Evolutionary conservation across 2,329 filamentous ascomycete genomes (phyloP).

Genomic region (Penicillium nordicum): DNA sequence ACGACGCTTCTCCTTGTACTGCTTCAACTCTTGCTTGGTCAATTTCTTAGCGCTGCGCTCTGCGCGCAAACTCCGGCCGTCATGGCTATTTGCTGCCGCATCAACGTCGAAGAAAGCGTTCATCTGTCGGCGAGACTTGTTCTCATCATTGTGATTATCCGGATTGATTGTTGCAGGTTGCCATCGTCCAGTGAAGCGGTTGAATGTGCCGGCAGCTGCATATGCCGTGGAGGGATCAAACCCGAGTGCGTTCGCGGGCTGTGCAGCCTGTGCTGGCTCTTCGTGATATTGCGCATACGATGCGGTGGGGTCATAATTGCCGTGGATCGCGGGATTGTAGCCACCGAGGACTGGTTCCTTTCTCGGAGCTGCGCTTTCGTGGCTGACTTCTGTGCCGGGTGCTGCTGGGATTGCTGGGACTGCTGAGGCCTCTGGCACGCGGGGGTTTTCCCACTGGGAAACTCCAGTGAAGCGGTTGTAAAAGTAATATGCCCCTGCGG

Average conservation of each 20-base stretch:
- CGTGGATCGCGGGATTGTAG: slow-evolving; percentile 95
- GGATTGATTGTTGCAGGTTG: slow-evolving; percentile 66
- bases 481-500: slow-evolving; percentile 71
- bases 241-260: slow-evolving; percentile 15
- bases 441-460: slow-evolving; percentile 84
- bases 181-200: slow-evolving; percentile 83
- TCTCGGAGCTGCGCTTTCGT: slow-evolving; percentile 31
- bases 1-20: slow-evolving; percentile 83
- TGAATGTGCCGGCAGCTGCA: slow-evolving; percentile 72
- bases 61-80: slow-evolving; percentile 85
- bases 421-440: slow-evolving; percentile 52
- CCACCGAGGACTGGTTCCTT: slow-evolving; percentile 58
- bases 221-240: slow-evolving; percentile 54
- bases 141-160: slow-evolving; percentile 79
- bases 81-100: slow-evolving; percentile 83
- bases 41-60: slow-evolving; percentile 83
- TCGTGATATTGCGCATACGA: slow-evolving; percentile 72
- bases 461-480: slow-evolving; percentile 73
- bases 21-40: slow-evolving; percentile 79
- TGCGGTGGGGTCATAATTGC: slow-evolving; percentile 93
- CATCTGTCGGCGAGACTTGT: slow-evolving; percentile 84
- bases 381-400: slow-evolving; percentile 27
- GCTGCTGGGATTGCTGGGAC: slow-evolving; percentile 17
- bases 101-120: slow-evolving; percentile 95
- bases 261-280: slow-evolving; percentile 29